A percentile compares a stretch with the other conserved stretches of the same genome.
These are phyloP conservation scores for Quercus suber DNA, from an alignment of 306 rosid species.

Conservation along the genomic window DNA sequence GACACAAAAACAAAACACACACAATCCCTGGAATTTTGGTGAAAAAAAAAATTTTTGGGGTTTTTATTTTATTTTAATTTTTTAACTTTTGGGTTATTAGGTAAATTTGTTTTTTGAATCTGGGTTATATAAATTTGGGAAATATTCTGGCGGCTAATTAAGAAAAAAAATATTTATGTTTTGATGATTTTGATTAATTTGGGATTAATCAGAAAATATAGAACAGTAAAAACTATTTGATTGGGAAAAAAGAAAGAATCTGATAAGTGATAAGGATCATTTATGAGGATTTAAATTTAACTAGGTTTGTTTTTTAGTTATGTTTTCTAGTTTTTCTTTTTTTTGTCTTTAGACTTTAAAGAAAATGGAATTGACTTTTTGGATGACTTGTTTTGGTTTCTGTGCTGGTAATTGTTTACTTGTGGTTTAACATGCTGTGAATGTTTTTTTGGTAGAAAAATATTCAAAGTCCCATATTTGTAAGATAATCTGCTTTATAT, in stretches of 20 bases:
- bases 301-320: background rate
- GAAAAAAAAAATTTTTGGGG: background rate
- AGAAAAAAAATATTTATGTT: too few relatives aligned
- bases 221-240: too few relatives aligned
- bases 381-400: background rate
- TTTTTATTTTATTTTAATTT: constrained; percentile 26
- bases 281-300: background rate
- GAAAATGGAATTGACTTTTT: too few relatives aligned
- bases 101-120: constrained; percentile 1
- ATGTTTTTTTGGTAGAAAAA: too few relatives aligned
- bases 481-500: background rate
- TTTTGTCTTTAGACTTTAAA: background rate
- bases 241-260: too few relatives aligned
- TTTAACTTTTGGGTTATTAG: constrained; percentile 22
- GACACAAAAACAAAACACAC: background rate
- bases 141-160: background rate
- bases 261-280: too few relatives aligned
- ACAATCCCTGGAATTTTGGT: constrained; percentile 34
- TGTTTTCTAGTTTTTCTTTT: too few relatives aligned
- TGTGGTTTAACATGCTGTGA: too few relatives aligned
- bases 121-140: background rate
- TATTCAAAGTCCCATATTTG: background rate
- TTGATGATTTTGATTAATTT: too few relatives aligned
- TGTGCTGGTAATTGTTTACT: too few relatives aligned
- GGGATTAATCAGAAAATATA: too few relatives aligned